These are phyloP conservation scores for Paxillus ammoniavirescens DNA, from an alignment of 768 basidiomycete genomes.

Conservation along the genomic window DNA sequence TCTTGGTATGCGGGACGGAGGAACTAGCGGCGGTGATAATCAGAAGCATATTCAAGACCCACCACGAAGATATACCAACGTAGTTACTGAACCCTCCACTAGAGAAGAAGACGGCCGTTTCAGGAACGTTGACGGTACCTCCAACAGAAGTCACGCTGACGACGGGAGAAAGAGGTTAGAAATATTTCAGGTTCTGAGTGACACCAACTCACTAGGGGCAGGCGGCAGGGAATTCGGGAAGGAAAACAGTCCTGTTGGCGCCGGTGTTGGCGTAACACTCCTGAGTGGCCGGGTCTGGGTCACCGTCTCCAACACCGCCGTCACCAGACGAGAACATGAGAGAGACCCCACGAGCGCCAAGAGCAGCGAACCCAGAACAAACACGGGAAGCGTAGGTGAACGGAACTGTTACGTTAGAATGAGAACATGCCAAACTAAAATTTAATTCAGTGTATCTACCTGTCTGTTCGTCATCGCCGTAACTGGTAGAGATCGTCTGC, in stretches of 20 bases:
- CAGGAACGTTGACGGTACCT: constrained; percentile 58
- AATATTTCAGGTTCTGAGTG: neutral
- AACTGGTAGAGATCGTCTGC: constrained; percentile 67
- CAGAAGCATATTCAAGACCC: neutral
- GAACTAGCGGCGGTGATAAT: constrained; percentile 37
- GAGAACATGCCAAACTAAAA: neutral
- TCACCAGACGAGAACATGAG: constrained; percentile 68
- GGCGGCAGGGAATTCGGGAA: constrained; percentile 58
- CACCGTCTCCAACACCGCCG: constrained; percentile 63
- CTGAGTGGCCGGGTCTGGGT: constrained; percentile 50
- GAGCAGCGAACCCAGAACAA: constrained; percentile 61
- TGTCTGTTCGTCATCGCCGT: constrained; percentile 72
- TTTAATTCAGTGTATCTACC: constrained; percentile 43
- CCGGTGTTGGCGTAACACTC: constrained; percentile 61
- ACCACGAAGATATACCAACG: constrained; percentile 33
- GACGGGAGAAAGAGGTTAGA: neutral
- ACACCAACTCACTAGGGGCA: constrained; percentile 48
- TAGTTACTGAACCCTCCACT: constrained; percentile 76
- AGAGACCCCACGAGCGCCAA: constrained; percentile 67
- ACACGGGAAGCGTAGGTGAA: constrained; percentile 52
- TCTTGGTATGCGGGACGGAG: constrained; percentile 54
- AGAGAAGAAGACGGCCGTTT: constrained; percentile 59
- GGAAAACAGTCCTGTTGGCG: constrained; percentile 49
- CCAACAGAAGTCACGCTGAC: constrained; percentile 73
- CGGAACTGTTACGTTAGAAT: constrained; percentile 43